Evolutionary conservation across 345 rosid genomes (phyloP), one percentile per base, ranked within the genome.

Genomic region (Aethionema arabicum): DNA sequence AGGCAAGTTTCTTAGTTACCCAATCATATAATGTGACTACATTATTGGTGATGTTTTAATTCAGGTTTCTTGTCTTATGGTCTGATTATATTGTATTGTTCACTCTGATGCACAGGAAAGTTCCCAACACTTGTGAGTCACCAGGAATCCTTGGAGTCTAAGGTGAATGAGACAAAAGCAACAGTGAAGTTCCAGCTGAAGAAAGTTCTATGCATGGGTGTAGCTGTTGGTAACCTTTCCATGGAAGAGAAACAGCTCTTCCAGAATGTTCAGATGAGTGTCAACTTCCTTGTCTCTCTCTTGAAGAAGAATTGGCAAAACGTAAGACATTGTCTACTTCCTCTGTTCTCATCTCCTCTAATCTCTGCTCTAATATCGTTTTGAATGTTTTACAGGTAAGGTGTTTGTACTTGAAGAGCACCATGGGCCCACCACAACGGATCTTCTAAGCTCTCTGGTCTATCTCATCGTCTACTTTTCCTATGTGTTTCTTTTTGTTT

Each of bases 201-300:
- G 80, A 82, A 80, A 63, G 91, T 82, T 12, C 75, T 82, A 6
- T 80, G 91, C 61, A 82, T 85, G 91, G 91, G 91, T 41, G 91
- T 85, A 32, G 87, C 85, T 15, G 87, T 82, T 0, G 91, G 87
- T 43, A 85, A 85, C 59, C 54, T 67, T 7, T 67, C 70, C 7
- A 82, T 85, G 87, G 91, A 85, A 65, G 91, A 85, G 59, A 85
- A 82, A 70, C 91, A 85, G 59, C 79, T 85, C 36, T 85, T 85
- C 63, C 91, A 82, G 77, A 85, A 85, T 16, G 88, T 85, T 21
- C 88, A 82, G 65, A 74, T 85, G 73, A 80, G 85, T 11, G 79
- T 85, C 3, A 85, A 85, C 70, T 85, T 85, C 74, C 80, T 85
- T 13, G 91, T 85, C 61, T 85, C 91, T 0, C 74, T 85, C 63